Evolutionary conservation across 805 yeast genomes (phyloP).

Genomic region (Candida patagonica): DNA sequence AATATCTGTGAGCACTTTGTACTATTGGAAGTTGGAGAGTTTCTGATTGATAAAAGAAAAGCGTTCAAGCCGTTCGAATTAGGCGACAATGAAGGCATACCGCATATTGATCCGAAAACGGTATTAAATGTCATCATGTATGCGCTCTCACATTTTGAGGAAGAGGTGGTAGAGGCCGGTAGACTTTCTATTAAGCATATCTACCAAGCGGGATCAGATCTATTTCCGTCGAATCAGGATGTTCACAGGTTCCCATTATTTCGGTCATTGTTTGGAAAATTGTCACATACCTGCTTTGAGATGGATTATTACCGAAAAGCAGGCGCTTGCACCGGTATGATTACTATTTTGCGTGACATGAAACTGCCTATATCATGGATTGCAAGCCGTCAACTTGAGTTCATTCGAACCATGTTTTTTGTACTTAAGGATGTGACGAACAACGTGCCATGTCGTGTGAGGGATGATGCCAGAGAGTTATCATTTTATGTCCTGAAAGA

Average conservation of each 20-base stretch:
- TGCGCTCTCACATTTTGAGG: conserved; percentile 70
- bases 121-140: conserved; percentile 66
- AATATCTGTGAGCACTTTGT: conserved; percentile 73
- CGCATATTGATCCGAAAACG: conserved; percentile 57
- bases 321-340: conserved; percentile 82
- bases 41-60: conserved; percentile 57
- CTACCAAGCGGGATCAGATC: conserved; percentile 46
- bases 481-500: conserved; percentile 53
- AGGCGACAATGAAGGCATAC: conserved; percentile 69
- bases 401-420: conserved; percentile 78
- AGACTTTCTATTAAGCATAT: conserved; percentile 54
- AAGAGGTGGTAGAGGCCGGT: conserved; percentile 64
- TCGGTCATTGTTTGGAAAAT: conserved; percentile 65
- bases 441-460: conserved; percentile 76
- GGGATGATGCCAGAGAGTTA: conserved; percentile 60
- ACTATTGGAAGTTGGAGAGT: conserved; percentile 64
- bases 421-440: conserved; percentile 83
- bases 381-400: conserved; percentile 68
- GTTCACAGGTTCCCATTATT: conserved; percentile 67
- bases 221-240: conserved; percentile 61
- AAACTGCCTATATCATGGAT: conserved; percentile 66
- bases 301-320: conserved; percentile 77
- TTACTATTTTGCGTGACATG: conserved; percentile 59
- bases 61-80: conserved; percentile 62
- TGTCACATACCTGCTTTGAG: conserved; percentile 86